Evolutionary conservation across 2,329 filamentous ascomycete genomes (phyloP), one percentile per base, ranked within the genome.

Genomic region (Fusarium mangiferae): DNA sequence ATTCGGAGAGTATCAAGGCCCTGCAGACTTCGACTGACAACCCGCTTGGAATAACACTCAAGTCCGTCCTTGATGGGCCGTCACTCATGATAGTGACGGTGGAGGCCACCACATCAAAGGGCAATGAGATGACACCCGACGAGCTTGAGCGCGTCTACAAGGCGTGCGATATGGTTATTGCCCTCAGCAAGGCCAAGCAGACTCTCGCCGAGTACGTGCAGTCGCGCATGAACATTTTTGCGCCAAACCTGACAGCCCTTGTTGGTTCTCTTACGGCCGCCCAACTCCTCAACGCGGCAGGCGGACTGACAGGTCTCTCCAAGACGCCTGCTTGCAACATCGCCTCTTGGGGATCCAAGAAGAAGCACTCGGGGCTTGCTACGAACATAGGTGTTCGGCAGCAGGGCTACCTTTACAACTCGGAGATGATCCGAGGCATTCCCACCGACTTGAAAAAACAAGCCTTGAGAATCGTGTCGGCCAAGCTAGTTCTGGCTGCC

Each of bases 251-350:
- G 61, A 98, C 96, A 1, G 92, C 91, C 3, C 89, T 99, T 24
- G 93, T 99, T 66, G 96, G 96, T 24, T 96, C 96, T 1, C 88
- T 98, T 24, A 98, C 96, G 6, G 96, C 96, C 13, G 96, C 96
- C 8, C 96, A 98, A 83, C 90, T 99, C n/a, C 92, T 99, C 78
- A 98, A 98, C 82, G 94, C 94, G 68, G 93, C 95, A 0, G 96
- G 96, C 71, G 96, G 96, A 14, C 86, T 99, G 38, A 93, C 92
- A 3, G 94, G 94, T 41, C 88, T 99, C 17, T 95, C 94, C 45
- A 97, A 98, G 81, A 96, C 95, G 6, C 96, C 96, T 0, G 91
- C 96, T 5, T 98, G 96, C 84, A 99, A 99, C 79, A 89, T 99
- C 46, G 90, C 95, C 0, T 94, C 95, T 1, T 92, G 97, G 81